Percentiles rank a stretch among this genome's conserved stretches.
These are phyloP conservation scores for Coniochaeta sp. DNA, from an alignment of 2,329 filamentous ascomycete species.

Conservation along the genomic window DNA sequence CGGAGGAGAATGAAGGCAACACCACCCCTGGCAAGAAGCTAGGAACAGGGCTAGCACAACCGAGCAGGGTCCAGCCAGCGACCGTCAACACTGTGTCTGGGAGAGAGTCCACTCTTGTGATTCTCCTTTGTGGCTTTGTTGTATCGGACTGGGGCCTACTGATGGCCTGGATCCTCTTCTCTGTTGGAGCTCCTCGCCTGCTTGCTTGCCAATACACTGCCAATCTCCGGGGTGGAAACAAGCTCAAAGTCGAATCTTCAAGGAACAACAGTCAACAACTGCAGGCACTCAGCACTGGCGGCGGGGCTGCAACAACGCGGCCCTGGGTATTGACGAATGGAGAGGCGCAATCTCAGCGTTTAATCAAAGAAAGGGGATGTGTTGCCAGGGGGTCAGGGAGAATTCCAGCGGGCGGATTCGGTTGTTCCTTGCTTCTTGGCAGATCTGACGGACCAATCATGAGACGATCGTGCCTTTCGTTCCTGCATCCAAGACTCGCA, in stretches of 20 bases:
- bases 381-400: not conserved
- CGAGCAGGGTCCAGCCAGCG: not conserved
- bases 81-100: not conserved
- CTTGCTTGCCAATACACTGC: not conserved
- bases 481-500: not conserved
- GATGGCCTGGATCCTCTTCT: not conserved
- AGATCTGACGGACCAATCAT: not conserved
- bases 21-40: too few relatives aligned
- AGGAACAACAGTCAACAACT: constrained; percentile 4
- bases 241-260: not conserved
- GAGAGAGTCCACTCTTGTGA: not conserved
- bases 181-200: too few relatives aligned
- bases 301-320: not conserved
- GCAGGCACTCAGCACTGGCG: constrained; percentile 7
- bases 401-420: constrained; percentile 3
- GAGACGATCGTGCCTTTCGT: not conserved
- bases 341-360: constrained; percentile 19
- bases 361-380: constrained; percentile 13
- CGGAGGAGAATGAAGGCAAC: not conserved
- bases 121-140: not conserved
- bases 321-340: constrained; percentile 15
- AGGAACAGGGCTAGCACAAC: not conserved
- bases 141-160: too few relatives aligned
- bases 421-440: not conserved
- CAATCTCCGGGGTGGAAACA: constrained; percentile 1